phyloP scores from a whole-genome alignment of 2,329 filamentous ascomycete genomes.

The Trichoderma atroviride region DNA sequence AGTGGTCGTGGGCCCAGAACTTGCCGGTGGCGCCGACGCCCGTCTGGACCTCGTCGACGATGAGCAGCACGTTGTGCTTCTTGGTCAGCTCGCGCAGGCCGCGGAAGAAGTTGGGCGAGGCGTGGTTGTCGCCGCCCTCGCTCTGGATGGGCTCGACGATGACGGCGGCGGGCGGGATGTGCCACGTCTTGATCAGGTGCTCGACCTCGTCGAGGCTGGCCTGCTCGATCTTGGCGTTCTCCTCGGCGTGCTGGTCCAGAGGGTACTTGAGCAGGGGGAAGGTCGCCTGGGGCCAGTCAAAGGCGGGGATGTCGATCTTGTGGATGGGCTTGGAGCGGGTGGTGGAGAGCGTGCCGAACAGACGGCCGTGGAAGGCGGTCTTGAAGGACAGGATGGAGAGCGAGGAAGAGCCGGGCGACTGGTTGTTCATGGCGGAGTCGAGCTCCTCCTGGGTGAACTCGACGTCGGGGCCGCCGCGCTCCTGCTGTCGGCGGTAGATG shows the following conservation, averaged over 20 bases:
- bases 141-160: constrained; percentile 91
- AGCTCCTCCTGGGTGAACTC: constrained; percentile 82
- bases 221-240: constrained; percentile 81
- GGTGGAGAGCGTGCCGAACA: constrained; percentile 85
- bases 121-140: constrained; percentile 94
- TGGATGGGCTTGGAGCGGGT: constrained; percentile 93
- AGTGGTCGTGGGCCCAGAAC: constrained; percentile 98
- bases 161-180: constrained; percentile 77
- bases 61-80: constrained; percentile 77
- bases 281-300: constrained; percentile 90
- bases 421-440: constrained; percentile 75
- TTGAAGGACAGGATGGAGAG: constrained; percentile 89
- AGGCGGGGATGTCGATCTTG: constrained; percentile 92
- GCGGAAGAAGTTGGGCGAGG: constrained; percentile 82
- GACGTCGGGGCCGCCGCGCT: constrained; percentile 75
- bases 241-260: constrained; percentile 74
- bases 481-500: constrained; percentile 82
- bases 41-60: constrained; percentile 93
- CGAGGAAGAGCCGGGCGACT: constrained; percentile 71
- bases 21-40: constrained; percentile 89
- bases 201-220: constrained; percentile 83
- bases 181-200: constrained; percentile 76
- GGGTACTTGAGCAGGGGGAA: constrained; percentile 89
- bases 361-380: constrained; percentile 84
- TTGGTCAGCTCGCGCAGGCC: constrained; percentile 78